Percentiles rank a stretch among this genome's conserved stretches.
Evolutionary conservation across 2,329 filamentous ascomycete genomes (phyloP).

Genomic region (Trichophyton simii): DNA sequence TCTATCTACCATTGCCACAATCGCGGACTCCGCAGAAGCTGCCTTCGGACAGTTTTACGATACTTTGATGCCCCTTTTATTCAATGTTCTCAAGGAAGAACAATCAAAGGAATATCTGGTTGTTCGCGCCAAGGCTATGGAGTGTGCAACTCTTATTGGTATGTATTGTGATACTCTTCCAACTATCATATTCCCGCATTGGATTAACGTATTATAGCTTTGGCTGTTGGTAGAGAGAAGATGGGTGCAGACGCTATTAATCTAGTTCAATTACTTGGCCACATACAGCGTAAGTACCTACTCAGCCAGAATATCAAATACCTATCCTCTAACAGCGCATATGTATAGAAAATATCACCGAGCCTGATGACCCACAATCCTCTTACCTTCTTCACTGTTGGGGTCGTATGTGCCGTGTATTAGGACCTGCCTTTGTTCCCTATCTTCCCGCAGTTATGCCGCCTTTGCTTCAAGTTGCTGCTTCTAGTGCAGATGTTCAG

Average conservation of each 20-base stretch:
- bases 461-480: slow-evolving; percentile 76
- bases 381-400: slow-evolving; percentile 98
- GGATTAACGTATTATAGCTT: slow-evolving; percentile 35
- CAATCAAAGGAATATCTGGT: slow-evolving; percentile 88
- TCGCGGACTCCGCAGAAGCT: slow-evolving; percentile 93
- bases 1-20: slow-evolving; percentile 92
- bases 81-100: slow-evolving; percentile 77
- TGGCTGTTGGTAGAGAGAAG: slow-evolving; percentile 87
- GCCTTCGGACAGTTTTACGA: slow-evolving; percentile 94
- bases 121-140: slow-evolving; percentile 94
- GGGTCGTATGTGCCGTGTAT: slow-evolving; percentile 95
- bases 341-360: slow-evolving; percentile 53
- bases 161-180: slow-evolving; percentile 1
- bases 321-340: slow-evolving; percentile 4
- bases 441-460: slow-evolving; percentile 92
- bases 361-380: slow-evolving; percentile 87
- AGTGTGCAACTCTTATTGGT: slow-evolving; percentile 84
- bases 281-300: slow-evolving; percentile 52
- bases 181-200: not conserved
- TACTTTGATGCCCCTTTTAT: slow-evolving; percentile 85
- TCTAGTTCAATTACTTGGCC: slow-evolving; percentile 74
- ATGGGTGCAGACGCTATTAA: slow-evolving; percentile 79
- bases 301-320: not conserved
- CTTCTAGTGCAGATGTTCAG: slow-evolving; percentile 94
- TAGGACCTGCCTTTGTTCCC: slow-evolving; percentile 79